Conservation (phyloP, 2,329 filamentous ascomycete species). For the Penicillium sp. region DNA sequence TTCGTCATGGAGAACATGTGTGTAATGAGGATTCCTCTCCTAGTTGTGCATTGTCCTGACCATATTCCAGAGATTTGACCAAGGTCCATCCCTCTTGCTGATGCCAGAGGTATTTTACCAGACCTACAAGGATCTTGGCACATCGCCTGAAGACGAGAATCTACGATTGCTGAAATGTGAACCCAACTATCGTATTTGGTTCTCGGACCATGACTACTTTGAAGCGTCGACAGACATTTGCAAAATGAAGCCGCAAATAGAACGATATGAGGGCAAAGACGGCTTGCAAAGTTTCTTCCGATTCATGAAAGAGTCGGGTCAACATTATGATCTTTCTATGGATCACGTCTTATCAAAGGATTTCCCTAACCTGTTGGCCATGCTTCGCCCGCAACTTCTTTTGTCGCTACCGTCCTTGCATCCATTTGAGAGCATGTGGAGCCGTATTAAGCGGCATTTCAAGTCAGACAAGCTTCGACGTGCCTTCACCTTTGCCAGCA, state of each 20-base stretch:
- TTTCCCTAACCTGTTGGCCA: slow-evolving; percentile 60
- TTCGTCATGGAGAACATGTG: slow-evolving; percentile 61
- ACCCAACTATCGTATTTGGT: slow-evolving; percentile 75
- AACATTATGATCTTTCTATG: slow-evolving; percentile 69
- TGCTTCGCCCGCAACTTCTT: slow-evolving; percentile 62
- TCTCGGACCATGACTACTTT: slow-evolving; percentile 61
- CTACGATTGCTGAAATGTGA: slow-evolving; percentile 70
- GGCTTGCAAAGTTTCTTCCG: slow-evolving; percentile 69
- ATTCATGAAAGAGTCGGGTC: slow-evolving; percentile 67
- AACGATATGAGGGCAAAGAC: slow-evolving; percentile 70
- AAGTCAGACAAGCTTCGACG: slow-evolving; percentile 66
- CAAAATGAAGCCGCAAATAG: slow-evolving; percentile 70
- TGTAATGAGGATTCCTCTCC: slow-evolving; percentile 1
- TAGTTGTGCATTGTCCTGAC: not conserved
- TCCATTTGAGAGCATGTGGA: slow-evolving; percentile 71
- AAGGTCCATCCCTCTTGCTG: slow-evolving; percentile 72
- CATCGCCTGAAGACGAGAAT: slow-evolving; percentile 64
- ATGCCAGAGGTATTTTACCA: slow-evolving; percentile 70
- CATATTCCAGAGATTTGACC: slow-evolving; percentile 63
- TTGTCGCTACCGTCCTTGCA: slow-evolving; percentile 61
- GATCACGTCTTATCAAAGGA: slow-evolving; percentile 67
- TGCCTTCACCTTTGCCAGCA: slow-evolving; percentile 75
- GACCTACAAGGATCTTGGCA: slow-evolving; percentile 68
- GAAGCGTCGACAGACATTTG: slow-evolving; percentile 66
- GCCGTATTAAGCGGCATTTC: slow-evolving; percentile 66